These are phyloP conservation scores for Linnemannia elongata DNA, from an alignment of 192 early-diverging fungal species.

Conservation along the genomic window DNA sequence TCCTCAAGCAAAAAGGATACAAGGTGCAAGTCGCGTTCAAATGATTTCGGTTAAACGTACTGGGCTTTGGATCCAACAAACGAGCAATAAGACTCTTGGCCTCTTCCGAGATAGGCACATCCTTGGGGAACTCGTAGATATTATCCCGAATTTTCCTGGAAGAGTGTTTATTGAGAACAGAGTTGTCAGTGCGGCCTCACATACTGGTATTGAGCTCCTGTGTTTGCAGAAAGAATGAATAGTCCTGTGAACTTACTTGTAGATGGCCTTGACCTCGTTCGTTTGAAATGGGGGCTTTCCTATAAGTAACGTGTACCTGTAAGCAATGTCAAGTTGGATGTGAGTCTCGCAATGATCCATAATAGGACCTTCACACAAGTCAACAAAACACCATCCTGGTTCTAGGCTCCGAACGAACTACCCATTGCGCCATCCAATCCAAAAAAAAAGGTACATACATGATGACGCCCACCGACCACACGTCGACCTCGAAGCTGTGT, in stretches of 20 bases:
- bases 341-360: background rate
- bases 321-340: background rate
- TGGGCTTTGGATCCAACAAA: slow-evolving; percentile 78
- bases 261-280: slow-evolving; percentile 79
- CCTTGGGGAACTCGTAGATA: slow-evolving; percentile 79
- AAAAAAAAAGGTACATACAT: slow-evolving; percentile 67
- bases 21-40: background rate
- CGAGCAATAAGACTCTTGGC: slow-evolving; percentile 77
- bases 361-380: background rate
- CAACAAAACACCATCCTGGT: slow-evolving; percentile 11
- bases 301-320: slow-evolving; percentile 87
- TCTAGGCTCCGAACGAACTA: background rate
- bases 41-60: slow-evolving; percentile 4
- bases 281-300: slow-evolving; percentile 94
- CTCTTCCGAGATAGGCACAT: slow-evolving; percentile 68
- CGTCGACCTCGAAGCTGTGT: slow-evolving; percentile 94
- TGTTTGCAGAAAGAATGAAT: too few species aligned
- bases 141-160: slow-evolving; percentile 63
- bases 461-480: slow-evolving; percentile 94
- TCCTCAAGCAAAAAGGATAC: background rate
- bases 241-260: slow-evolving; percentile 68
- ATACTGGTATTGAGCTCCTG: background rate
- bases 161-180: too few species aligned
- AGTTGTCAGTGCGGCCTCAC: background rate
- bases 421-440: too few species aligned